Conservation (phyloP, 1,139 yeast species). For the Pichia sp. region DNA sequence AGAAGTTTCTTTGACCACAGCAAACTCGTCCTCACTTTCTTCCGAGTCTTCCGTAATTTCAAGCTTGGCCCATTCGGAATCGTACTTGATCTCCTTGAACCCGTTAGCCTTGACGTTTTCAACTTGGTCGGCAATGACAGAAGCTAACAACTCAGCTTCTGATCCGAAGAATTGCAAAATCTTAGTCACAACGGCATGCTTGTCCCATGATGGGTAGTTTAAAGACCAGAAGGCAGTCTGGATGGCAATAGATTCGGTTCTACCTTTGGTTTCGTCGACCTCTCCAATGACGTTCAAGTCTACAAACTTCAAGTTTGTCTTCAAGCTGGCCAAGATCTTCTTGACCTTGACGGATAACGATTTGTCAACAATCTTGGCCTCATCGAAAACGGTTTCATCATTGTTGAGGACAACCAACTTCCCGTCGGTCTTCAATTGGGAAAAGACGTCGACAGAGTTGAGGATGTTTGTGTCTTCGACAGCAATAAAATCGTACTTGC, state of each 20-base stretch:
- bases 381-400: slow-evolving; percentile 40
- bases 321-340: slow-evolving; percentile 50
- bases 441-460: slow-evolving; percentile 54
- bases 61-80: slow-evolving; percentile 39
- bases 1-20: slow-evolving; percentile 50
- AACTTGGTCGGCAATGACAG: slow-evolving; percentile 71
- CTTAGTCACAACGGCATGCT: slow-evolving; percentile 69
- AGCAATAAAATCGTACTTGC: slow-evolving; percentile 58
- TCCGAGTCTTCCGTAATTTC: slow-evolving; percentile 32
- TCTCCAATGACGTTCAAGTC: slow-evolving; percentile 59
- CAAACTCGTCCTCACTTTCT: slow-evolving; percentile 9
- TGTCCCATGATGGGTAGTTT: slow-evolving; percentile 56
- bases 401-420: slow-evolving; percentile 45
- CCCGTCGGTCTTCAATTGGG: slow-evolving; percentile 56
- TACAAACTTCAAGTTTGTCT: slow-evolving; percentile 48
- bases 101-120: slow-evolving; percentile 49
- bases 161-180: slow-evolving; percentile 78
- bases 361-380: slow-evolving; percentile 45
- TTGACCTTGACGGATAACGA: slow-evolving; percentile 53
- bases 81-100: slow-evolving; percentile 42
- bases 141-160: slow-evolving; percentile 77
- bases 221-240: slow-evolving; percentile 81
- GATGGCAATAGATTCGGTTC: slow-evolving; percentile 67
- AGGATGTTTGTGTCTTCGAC: slow-evolving; percentile 59
- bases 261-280: slow-evolving; percentile 69